Conservation (phyloP, 2,329 filamentous ascomycete genomes). For the Zopfia rhizophila region DNA sequence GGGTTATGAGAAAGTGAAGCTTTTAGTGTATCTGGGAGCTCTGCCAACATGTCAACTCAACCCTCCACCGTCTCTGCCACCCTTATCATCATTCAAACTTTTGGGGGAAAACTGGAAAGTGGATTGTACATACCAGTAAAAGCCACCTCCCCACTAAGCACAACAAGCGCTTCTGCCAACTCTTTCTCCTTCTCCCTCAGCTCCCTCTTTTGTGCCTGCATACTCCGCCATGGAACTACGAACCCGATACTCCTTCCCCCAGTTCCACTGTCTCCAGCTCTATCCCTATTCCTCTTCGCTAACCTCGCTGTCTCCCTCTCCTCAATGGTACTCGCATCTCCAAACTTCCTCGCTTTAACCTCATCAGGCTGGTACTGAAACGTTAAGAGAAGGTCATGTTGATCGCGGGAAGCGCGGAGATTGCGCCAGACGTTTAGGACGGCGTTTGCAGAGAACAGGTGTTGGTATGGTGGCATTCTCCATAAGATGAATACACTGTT, state of each 20-base stretch:
- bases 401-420: conserved; percentile 40
- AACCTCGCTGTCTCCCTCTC: neutral
- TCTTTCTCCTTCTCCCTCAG: conserved; percentile 46
- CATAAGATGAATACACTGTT: conserved; percentile 7
- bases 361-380: conserved; percentile 46
- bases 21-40: conserved; percentile 41
- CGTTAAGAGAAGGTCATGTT: conserved; percentile 45
- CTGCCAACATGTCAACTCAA: conserved; percentile 24
- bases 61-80: neutral
- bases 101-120: neutral
- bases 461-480: conserved; percentile 44
- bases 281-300: conserved; percentile 24
- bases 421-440: conserved; percentile 49
- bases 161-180: conserved; percentile 45
- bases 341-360: conserved; percentile 26
- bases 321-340: conserved; percentile 8
- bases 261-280: conserved; percentile 32
- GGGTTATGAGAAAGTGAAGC: conserved; percentile 44
- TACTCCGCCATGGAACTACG: conserved; percentile 48
- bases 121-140: conserved; percentile 38
- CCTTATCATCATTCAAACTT: neutral
- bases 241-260: conserved; percentile 46
- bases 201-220: conserved; percentile 46
- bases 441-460: conserved; percentile 45
- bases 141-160: conserved; percentile 45